A percentile compares a stretch with the other conserved stretches of the same genome.
Conservation (phyloP, 2,329 filamentous ascomycete species). For the Aspergillus transmontanensis region DNA sequence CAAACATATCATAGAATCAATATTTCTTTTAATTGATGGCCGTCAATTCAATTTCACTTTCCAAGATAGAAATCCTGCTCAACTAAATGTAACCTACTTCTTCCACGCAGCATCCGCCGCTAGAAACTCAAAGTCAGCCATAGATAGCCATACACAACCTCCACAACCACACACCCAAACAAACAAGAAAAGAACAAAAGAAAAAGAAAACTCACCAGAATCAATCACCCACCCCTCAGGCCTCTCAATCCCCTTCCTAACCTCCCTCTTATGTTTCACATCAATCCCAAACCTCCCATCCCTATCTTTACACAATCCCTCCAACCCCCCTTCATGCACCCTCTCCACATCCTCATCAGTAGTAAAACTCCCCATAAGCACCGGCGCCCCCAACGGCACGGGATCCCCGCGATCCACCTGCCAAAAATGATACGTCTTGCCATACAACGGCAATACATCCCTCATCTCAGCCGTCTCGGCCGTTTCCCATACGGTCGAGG, state of each 20-base stretch:
- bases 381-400: conserved; percentile 61
- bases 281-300: conserved; percentile 59
- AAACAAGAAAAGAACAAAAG: not conserved
- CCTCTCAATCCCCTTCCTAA: conserved; percentile 52
- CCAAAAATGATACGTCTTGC: conserved; percentile 86
- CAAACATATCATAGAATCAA: conserved; percentile 29
- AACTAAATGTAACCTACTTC: conserved; percentile 7
- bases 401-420: conserved; percentile 74
- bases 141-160: too few relatives aligned
- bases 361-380: conserved; percentile 65
- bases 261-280: conserved; percentile 54
- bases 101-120: conserved; percentile 39
- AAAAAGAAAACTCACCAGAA: conserved; percentile 32
- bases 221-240: conserved; percentile 27
- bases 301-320: conserved; percentile 50
- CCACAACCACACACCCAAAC: too few relatives aligned
- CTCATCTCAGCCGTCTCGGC: conserved; percentile 82
- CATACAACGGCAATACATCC: conserved; percentile 72
- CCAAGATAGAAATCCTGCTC: too few relatives aligned
- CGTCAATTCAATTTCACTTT: too few relatives aligned
- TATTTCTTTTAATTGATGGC: not conserved
- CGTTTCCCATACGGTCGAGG: conserved; percentile 68
- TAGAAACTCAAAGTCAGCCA: conserved; percentile 13
- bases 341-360: conserved; percentile 29
- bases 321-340: conserved; percentile 30